Evolutionary conservation across 2,329 filamentous ascomycete genomes (phyloP).

Genomic region (Paracamarosporium sp.): DNA sequence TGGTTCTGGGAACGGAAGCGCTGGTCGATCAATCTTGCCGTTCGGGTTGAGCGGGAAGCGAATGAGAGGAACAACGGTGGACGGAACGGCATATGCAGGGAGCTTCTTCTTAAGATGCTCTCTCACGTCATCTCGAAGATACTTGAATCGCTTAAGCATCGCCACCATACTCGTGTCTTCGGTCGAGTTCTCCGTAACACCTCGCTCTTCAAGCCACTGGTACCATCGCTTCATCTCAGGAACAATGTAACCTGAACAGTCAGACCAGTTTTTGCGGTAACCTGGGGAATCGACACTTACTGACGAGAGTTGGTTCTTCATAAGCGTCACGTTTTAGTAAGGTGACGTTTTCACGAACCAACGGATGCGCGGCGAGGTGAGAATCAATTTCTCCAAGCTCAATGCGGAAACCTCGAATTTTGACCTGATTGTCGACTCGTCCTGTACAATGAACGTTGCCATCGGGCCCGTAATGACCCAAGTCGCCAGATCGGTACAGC

Average conservation of each 20-base stretch:
- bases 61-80: constrained; percentile 74
- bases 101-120: constrained; percentile 75
- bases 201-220: constrained; percentile 64
- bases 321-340: constrained; percentile 82
- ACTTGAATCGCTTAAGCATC: constrained; percentile 66
- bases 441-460: constrained; percentile 81
- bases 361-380: constrained; percentile 74
- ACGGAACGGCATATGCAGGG: constrained; percentile 77
- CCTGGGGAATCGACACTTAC: constrained; percentile 41
- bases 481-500: constrained; percentile 85
- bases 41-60: constrained; percentile 71
- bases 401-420: constrained; percentile 94
- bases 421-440: constrained; percentile 86
- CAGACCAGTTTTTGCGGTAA: background rate
- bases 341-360: constrained; percentile 86
- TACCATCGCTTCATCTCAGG: constrained; percentile 79
- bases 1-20: constrained; percentile 80
- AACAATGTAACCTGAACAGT: constrained; percentile 70
- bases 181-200: constrained; percentile 44
- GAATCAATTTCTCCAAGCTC: constrained; percentile 93
- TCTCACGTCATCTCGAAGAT: constrained; percentile 65
- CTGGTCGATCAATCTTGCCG: constrained; percentile 79
- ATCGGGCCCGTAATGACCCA: constrained; percentile 75
- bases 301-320: constrained; percentile 86
- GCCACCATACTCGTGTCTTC: constrained; percentile 60